Evolutionary conservation across 768 basidiomycete species (phyloP), one percentile per base, ranked within the genome.

Genomic region (Trametes elegans): DNA sequence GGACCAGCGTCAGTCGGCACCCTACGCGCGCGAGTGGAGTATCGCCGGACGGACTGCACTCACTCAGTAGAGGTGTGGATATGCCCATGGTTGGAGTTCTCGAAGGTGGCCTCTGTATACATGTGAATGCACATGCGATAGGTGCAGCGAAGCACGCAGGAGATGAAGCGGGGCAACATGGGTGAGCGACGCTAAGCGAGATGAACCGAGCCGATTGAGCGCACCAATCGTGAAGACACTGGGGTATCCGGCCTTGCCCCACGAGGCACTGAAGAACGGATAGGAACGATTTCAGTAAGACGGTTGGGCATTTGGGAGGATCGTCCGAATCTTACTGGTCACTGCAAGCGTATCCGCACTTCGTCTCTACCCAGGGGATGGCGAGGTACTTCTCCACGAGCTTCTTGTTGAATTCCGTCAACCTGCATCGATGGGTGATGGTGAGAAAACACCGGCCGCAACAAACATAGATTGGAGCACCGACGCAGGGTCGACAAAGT

Each of bases 301-400:
- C 57, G 52, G 57, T 31, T 43, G 46, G 43, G 58, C 63, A 62
- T 47, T 36, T 47, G 41, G 46, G 45, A 40, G 59, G 27, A 62
- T 58, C 65, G 59, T 32, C 55, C 24, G 44, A 45, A 40, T 58
- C 77, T 67, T 73, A 92, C 89, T 95, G 93, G 71, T 96, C 93
- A 62, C 88, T 91, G 77, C 93, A 97, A 48, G 92, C 93, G 66
- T 97, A 96, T 31, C 90, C 92, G 73, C 94, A 96, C 75, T 87
- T 78, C 53, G 94, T 97, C 76, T 90, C 84, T 24, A 83, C 87
- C 63, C 82, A 91, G 24, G 93, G 93, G 60, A 96, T 93, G 66
- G 83, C 79, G 50, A 95, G 80, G 68, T 97, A 97, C 54, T 73
- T 63, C 28, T 88, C 81, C 13, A 96, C 83, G 26, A 95, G 77